Conservation (phyloP, 139 green algal species). For the Choricystis sp. region DNA sequence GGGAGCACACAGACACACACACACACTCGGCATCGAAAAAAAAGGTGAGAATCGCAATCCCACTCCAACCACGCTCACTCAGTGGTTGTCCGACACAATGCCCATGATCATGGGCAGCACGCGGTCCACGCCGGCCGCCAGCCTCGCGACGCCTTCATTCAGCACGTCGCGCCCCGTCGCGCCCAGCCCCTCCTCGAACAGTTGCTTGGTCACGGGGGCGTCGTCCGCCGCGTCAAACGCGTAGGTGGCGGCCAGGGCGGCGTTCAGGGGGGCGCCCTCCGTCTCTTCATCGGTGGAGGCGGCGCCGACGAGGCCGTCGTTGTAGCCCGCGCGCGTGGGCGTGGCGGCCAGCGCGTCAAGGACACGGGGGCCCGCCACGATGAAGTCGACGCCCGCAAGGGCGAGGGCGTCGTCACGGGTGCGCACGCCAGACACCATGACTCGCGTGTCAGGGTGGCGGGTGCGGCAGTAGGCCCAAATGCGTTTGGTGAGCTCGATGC, state of each 20-base stretch:
- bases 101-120: background rate
- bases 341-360: slow-evolving; percentile 23
- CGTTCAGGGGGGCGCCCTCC: background rate
- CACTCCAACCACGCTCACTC: background rate
- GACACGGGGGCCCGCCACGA: slow-evolving; percentile 39
- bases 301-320: slow-evolving; percentile 22
- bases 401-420: slow-evolving; percentile 49
- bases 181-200: background rate
- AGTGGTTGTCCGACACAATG: no score
- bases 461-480: slow-evolving; percentile 58
- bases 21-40: no score
- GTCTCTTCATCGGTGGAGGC: slow-evolving; percentile 1
- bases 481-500: slow-evolving; percentile 38
- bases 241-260: background rate
- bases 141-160: background rate
- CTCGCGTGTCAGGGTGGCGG: slow-evolving; percentile 40
- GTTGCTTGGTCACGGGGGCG: background rate
- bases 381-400: slow-evolving; percentile 56
- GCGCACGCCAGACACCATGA: slow-evolving; percentile 67
- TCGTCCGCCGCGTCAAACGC: background rate
- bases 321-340: slow-evolving; percentile 50
- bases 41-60: no score
- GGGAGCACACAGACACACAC: no score
- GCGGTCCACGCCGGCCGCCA: background rate
- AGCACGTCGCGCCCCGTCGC: background rate